Evolutionary conservation across 2,329 filamentous ascomycete genomes (phyloP).

Genomic region (Ceratocystis smalleyi): DNA sequence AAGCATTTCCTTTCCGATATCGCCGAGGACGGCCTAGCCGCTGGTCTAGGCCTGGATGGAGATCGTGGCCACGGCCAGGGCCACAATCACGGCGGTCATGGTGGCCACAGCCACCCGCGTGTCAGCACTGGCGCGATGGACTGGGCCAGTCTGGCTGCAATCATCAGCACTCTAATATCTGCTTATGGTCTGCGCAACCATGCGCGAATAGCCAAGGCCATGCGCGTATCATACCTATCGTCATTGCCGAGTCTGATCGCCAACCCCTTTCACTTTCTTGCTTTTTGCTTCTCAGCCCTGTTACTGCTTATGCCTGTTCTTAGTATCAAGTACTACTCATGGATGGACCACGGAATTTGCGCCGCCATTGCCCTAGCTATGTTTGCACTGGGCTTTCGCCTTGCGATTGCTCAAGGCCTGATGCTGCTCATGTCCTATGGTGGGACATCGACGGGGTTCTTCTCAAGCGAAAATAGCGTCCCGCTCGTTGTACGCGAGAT

Average conservation of each 20-base stretch:
- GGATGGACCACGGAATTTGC: conserved; percentile 71
- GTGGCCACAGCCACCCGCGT: conserved; percentile 49
- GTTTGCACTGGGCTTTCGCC: conserved; percentile 69
- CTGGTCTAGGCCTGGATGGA: conserved; percentile 4
- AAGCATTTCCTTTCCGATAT: conserved; percentile 52
- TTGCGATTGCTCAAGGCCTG: conserved; percentile 72
- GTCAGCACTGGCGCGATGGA: conserved; percentile 66
- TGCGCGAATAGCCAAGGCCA: conserved; percentile 76
- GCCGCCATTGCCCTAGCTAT: conserved; percentile 70
- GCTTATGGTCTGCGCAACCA: conserved; percentile 83
- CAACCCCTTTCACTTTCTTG: conserved; percentile 90
- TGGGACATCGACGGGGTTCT: conserved; percentile 19
- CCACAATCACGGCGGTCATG: conserved; percentile 34
- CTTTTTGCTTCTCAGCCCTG: conserved; percentile 67
- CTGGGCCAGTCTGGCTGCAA: conserved; percentile 64
- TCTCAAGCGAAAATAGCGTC: conserved; percentile 33
- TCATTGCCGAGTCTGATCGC: conserved; percentile 71
- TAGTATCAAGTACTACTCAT: conserved; percentile 56
- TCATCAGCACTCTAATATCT: conserved; percentile 67
- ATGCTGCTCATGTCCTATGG: conserved; percentile 92
- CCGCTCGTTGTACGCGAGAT: conserved; percentile 71
- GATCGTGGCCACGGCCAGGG: not conserved
- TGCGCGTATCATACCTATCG: conserved; percentile 71
- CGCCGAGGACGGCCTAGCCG: conserved; percentile 22
- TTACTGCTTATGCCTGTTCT: conserved; percentile 71